Percentiles rank a stretch among this genome's conserved stretches.
phyloP scores from a whole-genome alignment of 2,329 filamentous ascomycete genomes.

The Cercospora citrullina region DNA sequence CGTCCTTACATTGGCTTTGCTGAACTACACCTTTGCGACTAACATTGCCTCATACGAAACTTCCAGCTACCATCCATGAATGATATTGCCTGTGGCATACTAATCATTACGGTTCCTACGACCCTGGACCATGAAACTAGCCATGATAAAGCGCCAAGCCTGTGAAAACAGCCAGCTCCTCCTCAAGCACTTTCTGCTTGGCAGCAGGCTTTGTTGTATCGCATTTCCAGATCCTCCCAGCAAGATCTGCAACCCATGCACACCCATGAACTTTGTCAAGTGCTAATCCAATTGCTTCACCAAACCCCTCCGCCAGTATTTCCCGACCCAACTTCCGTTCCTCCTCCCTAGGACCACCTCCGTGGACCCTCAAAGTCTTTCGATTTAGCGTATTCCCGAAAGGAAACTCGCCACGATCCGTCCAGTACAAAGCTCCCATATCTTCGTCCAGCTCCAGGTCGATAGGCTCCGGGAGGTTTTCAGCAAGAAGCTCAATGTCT shows the following conservation, averaged over 20 bases:
- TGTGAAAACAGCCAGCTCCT: conserved; percentile 19
- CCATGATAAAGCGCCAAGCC: conserved; percentile 14
- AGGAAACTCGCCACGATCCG: conserved; percentile 60
- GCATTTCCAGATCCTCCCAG: conserved; percentile 21
- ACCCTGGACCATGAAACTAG: background rate
- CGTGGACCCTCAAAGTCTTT: conserved; percentile 20
- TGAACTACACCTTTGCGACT: background rate
- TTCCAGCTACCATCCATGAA: background rate
- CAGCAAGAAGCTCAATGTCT: conserved; percentile 49
- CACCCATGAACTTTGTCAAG: conserved; percentile 18
- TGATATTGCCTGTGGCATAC: background rate
- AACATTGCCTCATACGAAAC: background rate
- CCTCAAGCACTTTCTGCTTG: conserved; percentile 24
- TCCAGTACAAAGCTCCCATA: conserved; percentile 57
- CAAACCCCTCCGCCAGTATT: conserved; percentile 28
- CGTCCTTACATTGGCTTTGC: background rate
- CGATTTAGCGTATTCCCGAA: conserved; percentile 56
- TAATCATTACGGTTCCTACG: background rate
- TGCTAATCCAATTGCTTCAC: conserved; percentile 29
- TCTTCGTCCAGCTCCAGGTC: conserved; percentile 57
- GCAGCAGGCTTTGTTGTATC: conserved; percentile 15
- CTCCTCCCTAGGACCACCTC: conserved; percentile 10
- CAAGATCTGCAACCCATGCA: conserved; percentile 24
- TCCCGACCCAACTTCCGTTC: conserved; percentile 27
- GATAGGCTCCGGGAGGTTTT: conserved; percentile 56